These are phyloP conservation scores for Kwoniella mangroviensis DNA, from an alignment of 768 basidiomycete species.

Conservation along the genomic window DNA sequence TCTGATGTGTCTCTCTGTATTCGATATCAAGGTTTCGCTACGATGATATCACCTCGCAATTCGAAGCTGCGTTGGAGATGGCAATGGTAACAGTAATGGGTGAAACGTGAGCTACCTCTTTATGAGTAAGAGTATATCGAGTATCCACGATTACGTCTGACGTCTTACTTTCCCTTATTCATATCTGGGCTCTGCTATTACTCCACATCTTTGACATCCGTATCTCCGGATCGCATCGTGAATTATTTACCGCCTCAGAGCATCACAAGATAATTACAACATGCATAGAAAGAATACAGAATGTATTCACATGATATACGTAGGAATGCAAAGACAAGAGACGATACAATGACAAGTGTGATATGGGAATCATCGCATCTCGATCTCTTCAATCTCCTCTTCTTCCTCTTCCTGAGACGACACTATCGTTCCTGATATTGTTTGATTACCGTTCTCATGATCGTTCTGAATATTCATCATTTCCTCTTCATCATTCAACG, in stretches of 20 bases:
- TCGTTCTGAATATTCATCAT: conserved; percentile 29
- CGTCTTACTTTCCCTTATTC: background rate
- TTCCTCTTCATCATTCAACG: conserved; percentile 24
- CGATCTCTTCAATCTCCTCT: conserved; percentile 30
- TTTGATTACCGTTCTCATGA: background rate
- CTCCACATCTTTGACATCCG: background rate
- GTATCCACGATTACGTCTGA: background rate
- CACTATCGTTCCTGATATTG: too few species aligned
- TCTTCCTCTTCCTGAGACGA: conserved; percentile 11
- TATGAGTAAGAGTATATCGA: background rate
- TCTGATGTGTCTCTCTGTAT: too few species aligned
- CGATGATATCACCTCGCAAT: too few species aligned
- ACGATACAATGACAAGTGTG: background rate
- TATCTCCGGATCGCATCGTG: background rate
- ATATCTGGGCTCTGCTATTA: background rate
- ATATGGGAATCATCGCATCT: conserved; percentile 13
- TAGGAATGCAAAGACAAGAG: background rate
- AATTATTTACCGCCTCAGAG: background rate
- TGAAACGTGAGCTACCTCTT: background rate
- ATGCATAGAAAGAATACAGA: background rate
- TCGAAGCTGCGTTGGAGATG: too few species aligned
- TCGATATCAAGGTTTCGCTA: background rate
- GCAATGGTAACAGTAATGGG: background rate
- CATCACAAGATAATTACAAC: background rate
- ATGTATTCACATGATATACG: background rate